phyloP scores from a whole-genome alignment of 106 monocot genomes.

The Ottelia alismoides region DNA sequence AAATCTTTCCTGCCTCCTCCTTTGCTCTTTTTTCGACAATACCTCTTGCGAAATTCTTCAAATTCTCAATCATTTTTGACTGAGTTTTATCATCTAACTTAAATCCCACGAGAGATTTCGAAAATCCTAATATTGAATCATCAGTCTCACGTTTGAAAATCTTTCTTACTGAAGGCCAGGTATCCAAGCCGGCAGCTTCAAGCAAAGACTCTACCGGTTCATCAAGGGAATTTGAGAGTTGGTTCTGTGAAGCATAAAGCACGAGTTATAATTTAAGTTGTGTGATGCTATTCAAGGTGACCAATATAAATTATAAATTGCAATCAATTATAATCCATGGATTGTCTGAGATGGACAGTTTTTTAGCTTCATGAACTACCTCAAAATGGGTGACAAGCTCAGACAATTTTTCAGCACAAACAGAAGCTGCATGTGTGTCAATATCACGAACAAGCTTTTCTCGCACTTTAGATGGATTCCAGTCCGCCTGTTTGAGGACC shows the following conservation, averaged over 20 bases:
- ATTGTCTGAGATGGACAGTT: no score
- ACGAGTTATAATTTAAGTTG: conserved; percentile 21
- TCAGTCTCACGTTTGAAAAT: conserved; percentile 42
- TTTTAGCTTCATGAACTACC: no score
- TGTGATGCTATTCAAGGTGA: neutral
- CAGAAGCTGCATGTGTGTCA: conserved; percentile 30
- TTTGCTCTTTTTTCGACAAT: conserved; percentile 42
- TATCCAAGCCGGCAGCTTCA: conserved; percentile 32
- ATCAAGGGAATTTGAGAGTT: conserved; percentile 32
- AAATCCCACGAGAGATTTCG: conserved; percentile 27
- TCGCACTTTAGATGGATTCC: conserved; percentile 35
- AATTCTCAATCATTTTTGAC: conserved; percentile 17
- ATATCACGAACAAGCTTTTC: conserved; percentile 45
- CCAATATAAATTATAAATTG: neutral
- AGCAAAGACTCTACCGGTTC: conserved; percentile 38
- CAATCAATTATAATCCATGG: no score
- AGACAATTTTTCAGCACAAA: conserved; percentile 26
- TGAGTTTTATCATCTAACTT: conserved; percentile 33
- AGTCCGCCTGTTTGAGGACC: conserved; percentile 29
- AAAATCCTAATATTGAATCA: conserved; percentile 22
- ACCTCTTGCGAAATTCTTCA: conserved; percentile 34
- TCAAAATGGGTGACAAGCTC: conserved; percentile 27
- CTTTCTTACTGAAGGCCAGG: conserved; percentile 45
- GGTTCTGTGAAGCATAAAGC: no score
- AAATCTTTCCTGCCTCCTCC: conserved; percentile 41